Conservation (phyloP, 2,329 filamentous ascomycete genomes). For the Hypoxylon sp. region DNA sequence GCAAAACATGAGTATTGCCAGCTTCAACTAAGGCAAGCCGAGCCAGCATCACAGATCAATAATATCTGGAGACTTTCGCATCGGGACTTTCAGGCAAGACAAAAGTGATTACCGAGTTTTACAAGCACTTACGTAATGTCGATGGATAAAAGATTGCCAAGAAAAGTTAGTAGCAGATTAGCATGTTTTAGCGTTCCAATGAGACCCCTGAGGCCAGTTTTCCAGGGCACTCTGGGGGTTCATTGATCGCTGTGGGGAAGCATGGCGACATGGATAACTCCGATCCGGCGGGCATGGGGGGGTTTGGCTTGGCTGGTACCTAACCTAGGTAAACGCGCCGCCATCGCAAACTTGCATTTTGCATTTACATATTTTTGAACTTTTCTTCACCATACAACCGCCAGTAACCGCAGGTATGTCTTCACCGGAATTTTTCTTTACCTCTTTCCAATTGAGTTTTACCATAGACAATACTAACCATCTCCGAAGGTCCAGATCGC, state of each 20-base stretch:
- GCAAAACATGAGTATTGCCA: too few species aligned
- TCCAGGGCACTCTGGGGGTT: conserved; percentile 13
- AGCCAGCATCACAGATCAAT: background rate
- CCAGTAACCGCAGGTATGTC: conserved; percentile 31
- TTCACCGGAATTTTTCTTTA: conserved; percentile 2
- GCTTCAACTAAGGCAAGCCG: background rate
- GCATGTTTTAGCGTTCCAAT: conserved; percentile 4
- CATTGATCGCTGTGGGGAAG: conserved; percentile 21
- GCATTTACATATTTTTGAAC: conserved; percentile 8
- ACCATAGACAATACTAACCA: conserved; percentile 9
- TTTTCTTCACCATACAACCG: conserved; percentile 26
- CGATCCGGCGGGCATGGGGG: conserved; percentile 32
- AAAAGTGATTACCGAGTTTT: conserved; percentile 2
- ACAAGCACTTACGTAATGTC: conserved; percentile 15
- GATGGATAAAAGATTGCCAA: conserved; percentile 13
- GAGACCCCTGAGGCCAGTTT: background rate
- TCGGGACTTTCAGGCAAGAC: too few species aligned
- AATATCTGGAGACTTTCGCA: background rate
- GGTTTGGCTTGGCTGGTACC: conserved; percentile 1
- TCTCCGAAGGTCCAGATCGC: conserved; percentile 36
- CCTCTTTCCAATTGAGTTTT: conserved; percentile 20
- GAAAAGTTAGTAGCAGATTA: background rate
- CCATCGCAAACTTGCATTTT: conserved; percentile 34
- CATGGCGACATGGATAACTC: conserved; percentile 23
- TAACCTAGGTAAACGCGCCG: conserved; percentile 30